These are phyloP conservation scores for Cryptosporidium felis DNA, from an alignment of 169 alveolate genomes.

Conservation along the genomic window DNA sequence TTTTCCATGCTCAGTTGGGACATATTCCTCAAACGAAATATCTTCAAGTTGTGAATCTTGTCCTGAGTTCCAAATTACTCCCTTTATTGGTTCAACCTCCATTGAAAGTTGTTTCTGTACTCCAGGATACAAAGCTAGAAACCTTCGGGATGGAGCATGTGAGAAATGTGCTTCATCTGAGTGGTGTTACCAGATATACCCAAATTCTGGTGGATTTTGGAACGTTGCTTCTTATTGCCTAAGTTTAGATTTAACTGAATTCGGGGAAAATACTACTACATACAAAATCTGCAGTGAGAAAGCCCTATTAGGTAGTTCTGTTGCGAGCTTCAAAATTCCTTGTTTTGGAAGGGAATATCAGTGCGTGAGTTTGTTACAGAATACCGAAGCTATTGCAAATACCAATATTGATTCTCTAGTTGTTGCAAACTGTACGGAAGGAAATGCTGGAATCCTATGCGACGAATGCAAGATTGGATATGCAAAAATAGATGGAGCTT, in stretches of 20 bases:
- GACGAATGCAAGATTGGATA: constrained; percentile 47
- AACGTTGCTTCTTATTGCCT: constrained; percentile 63
- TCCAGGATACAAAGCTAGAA: constrained; percentile 40
- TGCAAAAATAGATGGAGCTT: constrained; percentile 4
- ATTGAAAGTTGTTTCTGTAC: constrained; percentile 25
- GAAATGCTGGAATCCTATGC: constrained; percentile 57
- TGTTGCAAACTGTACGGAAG: constrained; percentile 44
- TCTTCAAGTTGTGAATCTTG: constrained; percentile 15
- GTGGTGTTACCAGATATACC: constrained; percentile 18
- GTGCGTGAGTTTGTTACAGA: constrained; percentile 24
- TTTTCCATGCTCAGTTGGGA: constrained; percentile 22
- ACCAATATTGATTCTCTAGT: neutral
- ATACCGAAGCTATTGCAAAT: constrained; percentile 1
- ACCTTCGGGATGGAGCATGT: constrained; percentile 39
- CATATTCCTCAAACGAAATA: constrained; percentile 12
- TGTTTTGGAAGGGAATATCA: constrained; percentile 56
- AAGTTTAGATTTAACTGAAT: constrained; percentile 21
- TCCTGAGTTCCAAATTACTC: constrained; percentile 7
- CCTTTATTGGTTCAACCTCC: neutral
- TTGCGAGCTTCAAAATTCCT: constrained; percentile 22
- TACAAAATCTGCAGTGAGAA: constrained; percentile 12
- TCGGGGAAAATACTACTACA: constrained; percentile 1
- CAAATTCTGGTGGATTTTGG: constrained; percentile 63
- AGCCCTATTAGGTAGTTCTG: neutral
- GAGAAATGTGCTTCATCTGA: constrained; percentile 6